phyloP scores from a whole-genome alignment of 352 stramenopile genomes.

The Globisporangium echinulatum region DNA sequence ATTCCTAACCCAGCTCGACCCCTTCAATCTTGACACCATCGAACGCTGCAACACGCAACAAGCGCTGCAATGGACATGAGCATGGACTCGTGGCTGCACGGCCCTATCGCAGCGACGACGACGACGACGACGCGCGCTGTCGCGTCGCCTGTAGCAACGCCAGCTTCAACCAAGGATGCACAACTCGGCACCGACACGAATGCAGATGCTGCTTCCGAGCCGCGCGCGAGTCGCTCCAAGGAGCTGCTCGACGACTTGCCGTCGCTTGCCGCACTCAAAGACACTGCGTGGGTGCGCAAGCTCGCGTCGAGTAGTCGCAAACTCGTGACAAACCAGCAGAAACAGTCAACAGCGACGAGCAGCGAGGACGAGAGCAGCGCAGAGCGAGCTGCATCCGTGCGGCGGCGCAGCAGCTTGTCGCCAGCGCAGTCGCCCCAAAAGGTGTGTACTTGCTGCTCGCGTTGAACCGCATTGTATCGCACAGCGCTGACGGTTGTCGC shows the following conservation, averaged over 20 bases:
- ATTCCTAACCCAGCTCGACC: not conserved
- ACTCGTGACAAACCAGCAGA: slow-evolving; percentile 13
- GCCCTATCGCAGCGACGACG: not conserved
- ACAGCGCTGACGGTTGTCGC: not conserved
- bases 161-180: slow-evolving; percentile 13
- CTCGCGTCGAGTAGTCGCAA: slow-evolving; percentile 25
- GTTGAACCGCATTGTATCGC: not conserved
- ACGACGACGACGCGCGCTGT: too few species aligned
- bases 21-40: slow-evolving; percentile 1
- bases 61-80: slow-evolving; percentile 11
- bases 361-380: not conserved
- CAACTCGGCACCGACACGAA: not conserved
- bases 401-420: slow-evolving; percentile 20
- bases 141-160: not conserved
- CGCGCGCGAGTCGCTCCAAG: slow-evolving; percentile 15
- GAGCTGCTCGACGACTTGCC: slow-evolving; percentile 53
- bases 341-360: slow-evolving; percentile 12
- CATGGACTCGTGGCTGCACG: slow-evolving; percentile 12
- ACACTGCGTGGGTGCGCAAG: slow-evolving; percentile 60
- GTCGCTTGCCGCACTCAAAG: slow-evolving; percentile 44
- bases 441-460: slow-evolving; percentile 10
- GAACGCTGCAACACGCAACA: not conserved
- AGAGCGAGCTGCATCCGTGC: slow-evolving; percentile 16
- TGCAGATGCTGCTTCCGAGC: not conserved
- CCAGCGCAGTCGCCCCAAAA: slow-evolving; percentile 27